Percentiles rank a stretch among this genome's conserved stretches.
These are phyloP conservation scores for Ormosia emarginata DNA, from an alignment of 306 rosid species.

Conservation along the genomic window DNA sequence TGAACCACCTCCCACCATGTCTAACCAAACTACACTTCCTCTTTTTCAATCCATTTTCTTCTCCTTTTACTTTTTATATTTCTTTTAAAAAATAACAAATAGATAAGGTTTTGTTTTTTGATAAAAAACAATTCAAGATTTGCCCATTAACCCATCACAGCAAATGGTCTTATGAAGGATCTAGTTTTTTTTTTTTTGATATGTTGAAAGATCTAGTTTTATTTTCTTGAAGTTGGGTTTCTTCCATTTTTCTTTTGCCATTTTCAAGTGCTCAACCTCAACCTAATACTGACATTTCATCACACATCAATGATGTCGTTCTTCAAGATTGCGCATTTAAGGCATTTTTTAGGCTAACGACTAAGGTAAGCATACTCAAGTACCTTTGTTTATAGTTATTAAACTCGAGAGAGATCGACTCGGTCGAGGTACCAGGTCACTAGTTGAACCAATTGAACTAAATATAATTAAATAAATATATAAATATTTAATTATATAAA, in stretches of 20 bases:
- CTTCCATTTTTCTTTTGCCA: not conserved
- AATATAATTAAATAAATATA: no score
- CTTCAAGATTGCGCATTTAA: conserved; percentile 37
- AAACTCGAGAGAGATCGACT: no score
- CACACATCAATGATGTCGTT: conserved; percentile 34
- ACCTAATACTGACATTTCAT: not conserved
- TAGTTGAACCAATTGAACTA: no score
- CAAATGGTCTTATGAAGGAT: not conserved
- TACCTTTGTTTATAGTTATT: not conserved
- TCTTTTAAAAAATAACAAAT: no score
- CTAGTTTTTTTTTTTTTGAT: not conserved
- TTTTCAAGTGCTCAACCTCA: not conserved
- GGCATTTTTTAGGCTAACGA: conserved; percentile 25
- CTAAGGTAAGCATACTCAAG: conserved; percentile 21
- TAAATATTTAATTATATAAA: no score
- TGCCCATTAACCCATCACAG: not conserved
- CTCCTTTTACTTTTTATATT: not conserved
- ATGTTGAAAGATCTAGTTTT: no score
- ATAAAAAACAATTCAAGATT: not conserved
- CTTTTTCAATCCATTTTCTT: no score
- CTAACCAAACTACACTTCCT: no score
- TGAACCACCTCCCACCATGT: no score
- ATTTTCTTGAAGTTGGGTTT: not conserved
- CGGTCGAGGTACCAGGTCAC: no score
- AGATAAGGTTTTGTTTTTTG: not conserved